A percentile compares a stretch with the other conserved stretches of the same genome.
These are phyloP conservation scores for Stellera chamaejasme DNA, from an alignment of 345 rosid species.

Conservation along the genomic window DNA sequence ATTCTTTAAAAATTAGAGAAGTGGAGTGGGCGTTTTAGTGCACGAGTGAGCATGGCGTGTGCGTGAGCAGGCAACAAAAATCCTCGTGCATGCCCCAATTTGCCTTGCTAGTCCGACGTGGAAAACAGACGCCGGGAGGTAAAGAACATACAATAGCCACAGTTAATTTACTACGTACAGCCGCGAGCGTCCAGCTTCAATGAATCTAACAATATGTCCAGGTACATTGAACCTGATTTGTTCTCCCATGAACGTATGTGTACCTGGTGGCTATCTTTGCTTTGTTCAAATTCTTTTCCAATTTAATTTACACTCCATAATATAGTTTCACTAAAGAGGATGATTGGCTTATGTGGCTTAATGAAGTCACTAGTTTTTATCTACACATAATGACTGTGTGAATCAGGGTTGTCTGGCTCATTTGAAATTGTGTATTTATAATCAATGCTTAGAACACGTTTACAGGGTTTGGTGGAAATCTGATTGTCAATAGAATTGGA, in stretches of 20 bases:
- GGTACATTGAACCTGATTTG: slow-evolving; percentile 17
- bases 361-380: no score
- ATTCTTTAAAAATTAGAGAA: no score
- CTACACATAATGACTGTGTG: no score
- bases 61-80: not conserved
- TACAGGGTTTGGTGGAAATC: no score
- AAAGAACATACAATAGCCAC: no score
- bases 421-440: no score
- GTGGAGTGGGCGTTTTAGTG: not conserved
- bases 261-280: not conserved
- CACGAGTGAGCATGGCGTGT: slow-evolving; percentile 7
- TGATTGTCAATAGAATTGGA: no score
- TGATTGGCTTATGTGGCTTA: no score
- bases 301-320: not conserved
- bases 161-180: no score
- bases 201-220: slow-evolving; percentile 13
- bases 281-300: not conserved
- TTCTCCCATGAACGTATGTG: not conserved
- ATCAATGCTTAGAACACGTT: no score
- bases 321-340: not conserved
- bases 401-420: no score
- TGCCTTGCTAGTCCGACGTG: slow-evolving; percentile 6
- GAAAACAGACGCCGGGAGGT: slow-evolving; percentile 7
- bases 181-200: slow-evolving; percentile 3
- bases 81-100: not conserved